Base-by-base conservation (phyloP, 2,329 filamentous ascomycete species). In the Allantophomopsis cytisporea region DNA sequence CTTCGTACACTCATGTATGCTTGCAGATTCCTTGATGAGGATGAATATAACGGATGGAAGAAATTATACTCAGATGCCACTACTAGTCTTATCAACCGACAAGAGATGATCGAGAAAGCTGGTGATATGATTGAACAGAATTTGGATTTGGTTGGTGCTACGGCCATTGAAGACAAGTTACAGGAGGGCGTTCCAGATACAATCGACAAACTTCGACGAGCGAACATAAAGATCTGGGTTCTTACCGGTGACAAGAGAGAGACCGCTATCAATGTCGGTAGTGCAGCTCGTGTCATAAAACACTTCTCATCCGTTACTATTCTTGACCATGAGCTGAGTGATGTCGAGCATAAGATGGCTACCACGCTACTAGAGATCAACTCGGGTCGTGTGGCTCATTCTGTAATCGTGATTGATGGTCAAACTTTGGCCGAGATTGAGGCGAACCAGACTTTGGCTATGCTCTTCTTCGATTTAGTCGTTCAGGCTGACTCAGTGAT, bases 181-280 rank as follows among this genome's bases (percentile, higher is more conserved):
- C 88, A 95, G 55, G 73, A 80, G 39, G 88, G 87, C 7, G 88
- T 95, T 0, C 87, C 88, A 0, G 85, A 94, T 55, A 84, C 88
- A 0, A 91, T 95, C 43, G 87, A 94, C 56, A 91, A 88, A 60
- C 66, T 94, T 11, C 75, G 83, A 28, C 71, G 87, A 10, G 88
- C 87, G 1, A 86, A 86, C 44, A 89, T 94, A 62, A 93, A 89
- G 57, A 76, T 94, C 45, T 94, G 87, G 88, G 94, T 95, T 87
- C 66, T 95, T 33, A 95, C 88, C 1, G 88, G 88, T 18, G 88
- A 95, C 57, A 94, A 93, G 60, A 73, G 86, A 31, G 87, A 94
- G 61, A 94, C 86, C 0, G 86, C 86, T 28, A 89, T 94, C 61
- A 93, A 93, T 51, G 89, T 94, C 45, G 86, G 83, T 0, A 81